Base-by-base conservation (phyloP, 169 alveolate genomes). In the Babesia divergens region DNA sequence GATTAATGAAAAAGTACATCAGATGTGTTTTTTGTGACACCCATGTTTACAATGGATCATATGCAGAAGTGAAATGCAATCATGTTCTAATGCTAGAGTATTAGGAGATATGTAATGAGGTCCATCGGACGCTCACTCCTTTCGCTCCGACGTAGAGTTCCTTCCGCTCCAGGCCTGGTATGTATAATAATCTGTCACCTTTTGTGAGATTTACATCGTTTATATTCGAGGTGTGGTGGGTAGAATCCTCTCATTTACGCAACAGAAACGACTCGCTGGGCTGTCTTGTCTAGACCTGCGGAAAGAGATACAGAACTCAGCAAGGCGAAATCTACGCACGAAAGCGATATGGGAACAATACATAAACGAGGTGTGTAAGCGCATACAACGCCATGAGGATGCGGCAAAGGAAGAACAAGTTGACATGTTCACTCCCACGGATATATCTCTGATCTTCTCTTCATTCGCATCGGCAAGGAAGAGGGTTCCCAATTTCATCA, bases 391-490 rank as follows among this genome's bases (percentile, higher is more conserved):
- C 3, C 29, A 34, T 3, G 34, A 54, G 2, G 43, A 58, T 24
- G 52, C 51, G 20, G 26, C 68, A 8, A 43, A 49, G 18, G 60
- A 14, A 26, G 68, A 54, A n/a, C 46, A 59, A 37, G 38, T 18
- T 13, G 86, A 77, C 32, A 44, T 32, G 46, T 80, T 80, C 65
- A 70, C 83, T 18, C 84, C 88, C 5, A 80, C 84, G 9, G 88
- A 80, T 37, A 80, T 80, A 26, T 68, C 88, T n/a, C 74, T 80
- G 24, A 80, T 80, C 11, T 55, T 80, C 54, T 35, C 83, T 1
- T 69, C 88, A 22, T 80, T 80, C 37, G 69, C 88, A 20, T 40
- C 43, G 1, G 55, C 59, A 26, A 20, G 74, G 24, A 70, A 46
- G 24, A 46, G 52, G 16, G 65, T 44, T 34, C 20, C 65, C 11